Evolutionary conservation across 306 rosid genomes (phyloP).

Genomic region (barrel medic (Medicago truncatula)): DNA sequence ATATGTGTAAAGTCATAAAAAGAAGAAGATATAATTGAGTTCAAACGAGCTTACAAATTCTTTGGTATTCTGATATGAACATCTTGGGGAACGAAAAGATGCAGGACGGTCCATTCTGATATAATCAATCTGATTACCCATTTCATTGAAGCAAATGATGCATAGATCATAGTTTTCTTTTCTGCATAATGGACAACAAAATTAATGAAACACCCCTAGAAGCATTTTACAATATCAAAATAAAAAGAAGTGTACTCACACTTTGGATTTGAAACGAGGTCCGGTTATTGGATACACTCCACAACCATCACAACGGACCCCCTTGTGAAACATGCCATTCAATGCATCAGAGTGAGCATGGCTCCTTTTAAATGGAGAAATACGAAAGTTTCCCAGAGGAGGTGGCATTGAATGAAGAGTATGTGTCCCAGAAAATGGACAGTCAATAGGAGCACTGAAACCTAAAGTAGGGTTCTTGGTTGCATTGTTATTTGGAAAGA

Average conservation of each 20-base stretch:
- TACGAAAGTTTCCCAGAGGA: background rate
- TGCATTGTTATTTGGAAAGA: constrained; percentile 35
- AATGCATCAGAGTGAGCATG: constrained; percentile 49
- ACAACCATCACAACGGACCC: constrained; percentile 90
- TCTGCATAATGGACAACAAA: constrained; percentile 53
- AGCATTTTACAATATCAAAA: constrained; percentile 5
- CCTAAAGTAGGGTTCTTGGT: constrained; percentile 1
- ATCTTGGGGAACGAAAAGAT: constrained; percentile 41
- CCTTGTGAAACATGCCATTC: constrained; percentile 82
- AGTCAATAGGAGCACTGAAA: constrained; percentile 40
- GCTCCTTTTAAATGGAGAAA: constrained; percentile 59
- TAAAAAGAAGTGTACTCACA: constrained; percentile 58
- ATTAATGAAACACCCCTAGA: background rate
- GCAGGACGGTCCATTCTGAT: constrained; percentile 72
- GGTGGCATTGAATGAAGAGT: constrained; percentile 24
- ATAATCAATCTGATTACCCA: constrained; percentile 68
- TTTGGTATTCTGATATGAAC: constrained; percentile 42
- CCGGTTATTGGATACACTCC: constrained; percentile 91
- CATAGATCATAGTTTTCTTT: constrained; percentile 87
- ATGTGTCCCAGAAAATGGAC: constrained; percentile 59
- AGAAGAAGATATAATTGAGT: constrained; percentile 9
- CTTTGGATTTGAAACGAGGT: constrained; percentile 86
- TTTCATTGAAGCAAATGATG: constrained; percentile 66
- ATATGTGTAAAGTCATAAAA: constrained; percentile 1
- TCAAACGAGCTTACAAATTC: constrained; percentile 25